Percentiles rank a stretch among this genome's conserved stretches.
Conservation (phyloP, 2,329 filamentous ascomycete species). For the Xylaria polymorpha region DNA sequence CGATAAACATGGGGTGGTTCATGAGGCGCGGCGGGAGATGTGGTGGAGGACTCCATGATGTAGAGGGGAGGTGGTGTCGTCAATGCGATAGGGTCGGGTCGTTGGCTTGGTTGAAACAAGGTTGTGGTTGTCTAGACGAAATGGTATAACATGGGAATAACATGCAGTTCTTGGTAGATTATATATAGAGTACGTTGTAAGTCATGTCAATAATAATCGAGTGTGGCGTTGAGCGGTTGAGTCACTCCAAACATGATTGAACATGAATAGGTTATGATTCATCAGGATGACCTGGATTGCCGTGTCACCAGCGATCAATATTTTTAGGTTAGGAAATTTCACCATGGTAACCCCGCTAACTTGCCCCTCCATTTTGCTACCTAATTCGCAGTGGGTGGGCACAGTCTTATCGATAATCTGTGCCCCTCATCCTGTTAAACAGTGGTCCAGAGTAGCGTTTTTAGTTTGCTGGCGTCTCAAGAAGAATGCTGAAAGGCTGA, state of each 20-base stretch:
- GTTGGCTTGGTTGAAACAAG: neutral
- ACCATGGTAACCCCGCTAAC: conserved; percentile 17
- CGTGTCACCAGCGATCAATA: neutral
- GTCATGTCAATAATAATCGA: neutral
- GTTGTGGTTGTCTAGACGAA: neutral
- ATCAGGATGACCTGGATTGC: neutral
- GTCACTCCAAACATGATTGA: conserved; percentile 20
- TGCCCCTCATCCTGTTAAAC: neutral
- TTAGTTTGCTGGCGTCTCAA: too few relatives aligned
- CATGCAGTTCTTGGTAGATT: too few relatives aligned
- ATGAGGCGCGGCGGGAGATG: conserved; percentile 55
- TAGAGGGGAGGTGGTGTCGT: neutral
- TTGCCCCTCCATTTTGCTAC: conserved; percentile 3
- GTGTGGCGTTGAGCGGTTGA: conserved; percentile 7
- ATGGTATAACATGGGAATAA: neutral
- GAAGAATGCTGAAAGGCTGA: too few relatives aligned
- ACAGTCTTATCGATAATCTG: conserved; percentile 26
- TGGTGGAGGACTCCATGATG: conserved; percentile 40
- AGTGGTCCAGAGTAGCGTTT: neutral
- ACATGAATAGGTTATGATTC: conserved; percentile 27
- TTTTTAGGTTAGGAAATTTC: conserved; percentile 20
- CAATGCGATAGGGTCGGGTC: neutral
- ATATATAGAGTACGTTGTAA: neutral
- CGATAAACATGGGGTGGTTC: conserved; percentile 59
- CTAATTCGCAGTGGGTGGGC: neutral